Evolutionary conservation across 2,329 filamentous ascomycete genomes (phyloP), one percentile per base, ranked within the genome.

Genomic region (Nannizzia gypsea): DNA sequence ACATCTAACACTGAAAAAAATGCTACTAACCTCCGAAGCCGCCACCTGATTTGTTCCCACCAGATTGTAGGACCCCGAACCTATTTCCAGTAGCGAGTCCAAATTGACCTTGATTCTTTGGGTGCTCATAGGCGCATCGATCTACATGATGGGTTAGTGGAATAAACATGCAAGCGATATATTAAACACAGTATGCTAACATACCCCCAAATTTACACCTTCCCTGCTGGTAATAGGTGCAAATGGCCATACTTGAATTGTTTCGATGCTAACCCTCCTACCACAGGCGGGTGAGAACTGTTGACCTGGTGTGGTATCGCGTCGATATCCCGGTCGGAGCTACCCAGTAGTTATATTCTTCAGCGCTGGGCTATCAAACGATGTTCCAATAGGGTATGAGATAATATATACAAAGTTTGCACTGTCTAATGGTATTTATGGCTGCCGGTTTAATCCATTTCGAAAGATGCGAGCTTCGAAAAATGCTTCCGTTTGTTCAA

Each of bases 141-240:
- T 82, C 83, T 85, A 62, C 31, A 52, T 48, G 3, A 20, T 28
- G 58, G 13, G 56, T 31, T n/a, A 56, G 34, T n/a, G 28, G 44
- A 55, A 38, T 4, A 58, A 44, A 56, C 40, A 40, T 59, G 34
- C 52, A 40, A 44, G 4, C 58, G 28, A 31, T 11, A 34, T 20
- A 15, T 50, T 6, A n/a, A 67, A 40, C 68, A 57, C 13, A 22
- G 9, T 13, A 3, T 15, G 11, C 20, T 20, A 50, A 56, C 77
- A 64, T 76, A 85, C 84, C 77, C 73, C 85, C 85, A 69, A 80
- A 83, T 67, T 76, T 82, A 76, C 86, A 90, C 63, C 77, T 78
- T 48, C 85, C 85, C 69, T 84, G 79, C 69, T 81, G 79, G 67
- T 78, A 89, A 70, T 82, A 89, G 64, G 73, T 79, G 76, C 86